These are phyloP conservation scores for Dactylellina leptospora DNA, from an alignment of 2,329 filamentous ascomycete species.

Conservation along the genomic window DNA sequence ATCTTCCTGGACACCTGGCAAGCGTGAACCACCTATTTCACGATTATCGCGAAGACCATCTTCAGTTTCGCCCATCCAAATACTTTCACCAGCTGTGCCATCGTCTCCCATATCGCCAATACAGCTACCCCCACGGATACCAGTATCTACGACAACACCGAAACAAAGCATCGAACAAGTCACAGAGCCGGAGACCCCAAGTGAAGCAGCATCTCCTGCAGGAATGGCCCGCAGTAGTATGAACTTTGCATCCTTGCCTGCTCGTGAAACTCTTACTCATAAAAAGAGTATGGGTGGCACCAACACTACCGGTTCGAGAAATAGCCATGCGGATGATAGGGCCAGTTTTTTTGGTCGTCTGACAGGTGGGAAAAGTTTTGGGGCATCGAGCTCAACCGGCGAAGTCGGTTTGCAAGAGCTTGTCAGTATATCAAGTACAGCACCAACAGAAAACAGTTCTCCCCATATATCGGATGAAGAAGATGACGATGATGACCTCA, in stretches of 20 bases:
- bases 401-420: constrained; percentile 8
- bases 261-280: constrained; percentile 81
- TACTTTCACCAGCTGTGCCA: constrained; percentile 54
- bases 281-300: constrained; percentile 80
- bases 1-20: background rate
- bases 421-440: background rate
- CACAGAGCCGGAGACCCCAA: constrained; percentile 61
- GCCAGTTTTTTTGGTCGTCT: constrained; percentile 77
- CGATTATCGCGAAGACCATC: background rate
- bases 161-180: constrained; percentile 57
- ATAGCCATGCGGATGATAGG: constrained; percentile 78
- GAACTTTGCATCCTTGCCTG: constrained; percentile 90
- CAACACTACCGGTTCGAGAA: constrained; percentile 72
- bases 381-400: constrained; percentile 61
- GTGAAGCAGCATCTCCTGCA: constrained; percentile 61
- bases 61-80: constrained; percentile 52
- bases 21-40: background rate
- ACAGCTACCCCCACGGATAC: constrained; percentile 24
- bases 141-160: constrained; percentile 29
- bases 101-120: constrained; percentile 56
- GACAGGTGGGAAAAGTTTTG: constrained; percentile 77
- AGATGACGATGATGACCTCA: constrained; percentile 58
- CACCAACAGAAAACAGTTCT: background rate
- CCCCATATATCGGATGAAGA: constrained; percentile 60
- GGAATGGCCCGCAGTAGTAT: constrained; percentile 78